These are phyloP conservation scores for Craspedostauros australis DNA, from an alignment of 108 stramenopile genomes.

Conservation along the genomic window DNA sequence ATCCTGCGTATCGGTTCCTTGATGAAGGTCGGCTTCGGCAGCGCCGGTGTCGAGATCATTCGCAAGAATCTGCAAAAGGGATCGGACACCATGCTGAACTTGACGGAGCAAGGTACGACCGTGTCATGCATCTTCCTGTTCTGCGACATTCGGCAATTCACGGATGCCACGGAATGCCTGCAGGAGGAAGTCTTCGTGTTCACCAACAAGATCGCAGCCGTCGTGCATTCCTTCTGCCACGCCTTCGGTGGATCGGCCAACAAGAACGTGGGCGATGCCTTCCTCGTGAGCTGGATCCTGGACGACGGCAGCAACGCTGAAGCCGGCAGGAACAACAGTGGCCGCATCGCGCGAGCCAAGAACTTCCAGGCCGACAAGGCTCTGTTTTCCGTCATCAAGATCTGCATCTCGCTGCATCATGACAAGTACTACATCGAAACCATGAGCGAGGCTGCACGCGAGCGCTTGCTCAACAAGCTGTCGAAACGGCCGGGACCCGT, in stretches of 20 bases:
- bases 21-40: slow-evolving; percentile 91
- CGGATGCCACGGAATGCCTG: slow-evolving; percentile 86
- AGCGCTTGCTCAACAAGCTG: slow-evolving; percentile 45
- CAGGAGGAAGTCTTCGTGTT: slow-evolving; percentile 93
- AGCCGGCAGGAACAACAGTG: not conserved
- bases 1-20: slow-evolving; percentile 84
- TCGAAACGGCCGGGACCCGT: slow-evolving; percentile 55
- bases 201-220: slow-evolving; percentile 82
- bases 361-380: slow-evolving; percentile 70
- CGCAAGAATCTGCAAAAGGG: slow-evolving; percentile 71
- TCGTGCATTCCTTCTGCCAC: slow-evolving; percentile 78
- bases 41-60: slow-evolving; percentile 89
- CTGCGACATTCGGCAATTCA: slow-evolving; percentile 90
- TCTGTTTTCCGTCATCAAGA: slow-evolving; percentile 65
- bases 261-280: slow-evolving; percentile 93
- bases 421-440: slow-evolving; percentile 60
- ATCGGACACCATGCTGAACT: slow-evolving; percentile 52
- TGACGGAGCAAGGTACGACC: slow-evolving; percentile 58
- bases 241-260: slow-evolving; percentile 76
- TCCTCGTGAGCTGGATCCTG: slow-evolving; percentile 79
- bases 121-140: slow-evolving; percentile 86
- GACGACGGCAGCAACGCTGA: slow-evolving; percentile 28
- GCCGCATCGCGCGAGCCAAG: slow-evolving; percentile 21
- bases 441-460: slow-evolving; percentile 45
- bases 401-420: slow-evolving; percentile 54